Evolutionary conservation across 2,329 filamentous ascomycete genomes (phyloP).

Genomic region (Fusarium aywerte): DNA sequence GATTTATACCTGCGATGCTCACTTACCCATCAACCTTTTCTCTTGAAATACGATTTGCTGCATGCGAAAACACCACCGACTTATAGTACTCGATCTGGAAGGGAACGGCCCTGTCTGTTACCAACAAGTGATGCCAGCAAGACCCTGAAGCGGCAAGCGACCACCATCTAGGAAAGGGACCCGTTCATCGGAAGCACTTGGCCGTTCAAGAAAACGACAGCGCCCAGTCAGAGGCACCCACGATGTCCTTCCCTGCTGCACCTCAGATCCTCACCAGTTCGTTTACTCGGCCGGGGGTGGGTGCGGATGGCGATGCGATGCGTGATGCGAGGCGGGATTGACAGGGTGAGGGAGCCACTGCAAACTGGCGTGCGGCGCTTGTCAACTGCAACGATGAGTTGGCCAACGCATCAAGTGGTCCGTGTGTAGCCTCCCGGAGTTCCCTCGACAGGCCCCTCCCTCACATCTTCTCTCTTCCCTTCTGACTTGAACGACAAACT

Average conservation of each 20-base stretch:
- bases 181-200: slow-evolving; percentile 37
- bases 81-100: slow-evolving; percentile 5
- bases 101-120: background rate
- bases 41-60: background rate
- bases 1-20: background rate
- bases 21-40: background rate
- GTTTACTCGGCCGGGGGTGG: slow-evolving; percentile 32
- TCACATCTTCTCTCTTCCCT: slow-evolving; percentile 30
- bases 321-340: slow-evolving; percentile 41
- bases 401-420: slow-evolving; percentile 57
- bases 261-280: slow-evolving; percentile 39
- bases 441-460: slow-evolving; percentile 45
- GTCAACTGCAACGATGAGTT: slow-evolving; percentile 58
- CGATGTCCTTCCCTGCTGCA: slow-evolving; percentile 36
- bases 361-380: slow-evolving; percentile 46
- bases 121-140: slow-evolving; percentile 8
- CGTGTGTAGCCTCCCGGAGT: slow-evolving; percentile 52
- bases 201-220: slow-evolving; percentile 26
- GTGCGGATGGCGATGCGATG: slow-evolving; percentile 36
- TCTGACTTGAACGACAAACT: slow-evolving; percentile 13
- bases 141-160: slow-evolving; percentile 4
- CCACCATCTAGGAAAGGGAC: slow-evolving; percentile 12
- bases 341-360: slow-evolving; percentile 40
- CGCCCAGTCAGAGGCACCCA: slow-evolving; percentile 36
- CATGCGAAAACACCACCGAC: background rate